Base-by-base conservation (phyloP, 345 rosid species). In the Sonneratia alba region DNA sequence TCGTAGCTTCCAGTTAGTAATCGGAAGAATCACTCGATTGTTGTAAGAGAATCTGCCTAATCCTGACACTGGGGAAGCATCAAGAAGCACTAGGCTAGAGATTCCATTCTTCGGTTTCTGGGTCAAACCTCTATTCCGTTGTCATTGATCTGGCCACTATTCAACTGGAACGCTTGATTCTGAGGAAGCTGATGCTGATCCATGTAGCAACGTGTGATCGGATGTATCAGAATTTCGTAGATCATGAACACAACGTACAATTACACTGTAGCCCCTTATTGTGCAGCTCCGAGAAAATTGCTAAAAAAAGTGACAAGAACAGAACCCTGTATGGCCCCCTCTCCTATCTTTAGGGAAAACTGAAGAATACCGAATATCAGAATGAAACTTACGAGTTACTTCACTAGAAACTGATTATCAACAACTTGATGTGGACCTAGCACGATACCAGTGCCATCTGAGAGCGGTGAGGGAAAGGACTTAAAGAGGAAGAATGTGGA, bases 401-500 rank as follows among this genome's bases (percentile, higher is more conserved):
- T 62, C 15, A 12, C 38, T 24, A 24, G 65, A 24, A 36, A 12
- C 65, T 24, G 65, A 22, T 24, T 27, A 5, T 7, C n/a, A 7
- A 8, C 65, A 18, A 61, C 36, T 8, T 61, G 34, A 12, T 7
- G 65, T 61, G 7, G 34, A 34, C 37, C 32, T 34, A 27, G 9
- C 32, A 62, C 6, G 19, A 62, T 27, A 62, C 38, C 9, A 62
- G 37, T 12, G 38, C 63, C 14, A 15, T 43, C 67, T 19, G 14
- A 21, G 66, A 16, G 64, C 7, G 2, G 40, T 53, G 13, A 40
- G 13, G 5, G 22, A 10, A 18, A 66, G 16, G 42, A 9, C 36
- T 87, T 82, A 89, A 53, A 82, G 66, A 27, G 92, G 87, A 73
- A 91, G 85, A 69, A 89, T 86, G 72, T 87, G 81, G 68, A 87